Evolutionary conservation across 495 filamentous ascomycete genomes (phyloP), one percentile per base, ranked within the genome.

Genomic region (Terfezia claveryi): DNA sequence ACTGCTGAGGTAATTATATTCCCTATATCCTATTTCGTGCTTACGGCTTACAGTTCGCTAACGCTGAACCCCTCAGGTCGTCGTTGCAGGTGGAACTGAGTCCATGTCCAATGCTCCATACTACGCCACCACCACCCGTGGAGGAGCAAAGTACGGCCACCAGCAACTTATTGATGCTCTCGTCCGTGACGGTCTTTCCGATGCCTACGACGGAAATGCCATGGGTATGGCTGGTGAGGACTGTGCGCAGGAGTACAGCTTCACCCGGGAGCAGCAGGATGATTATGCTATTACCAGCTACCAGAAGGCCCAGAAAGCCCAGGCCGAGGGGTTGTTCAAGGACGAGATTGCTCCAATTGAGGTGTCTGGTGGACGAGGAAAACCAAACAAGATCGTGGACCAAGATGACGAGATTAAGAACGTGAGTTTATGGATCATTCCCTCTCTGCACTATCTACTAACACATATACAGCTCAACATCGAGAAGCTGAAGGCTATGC

Each of bases 71-170:
- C 5, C 27, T 41, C 37, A 59, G 55, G 77, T 91, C 58, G 79
- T 96, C 41, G 82, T 98, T 14, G 92, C 85, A 46, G 91, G 89
- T 61, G 91, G 91, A 56, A 77, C 88, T 56, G 91, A 98, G 74
- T 91, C 85, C 70, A 98, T 98, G 91, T 88, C 85, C 58, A 96
- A 95, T 72, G 75, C 80, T 51, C 92, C 92, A n/a, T 87, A 96
- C 72, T 98, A 98, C 73, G 79, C 94, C 49, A 85, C 86, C 49
- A 81, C 72, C 62, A 72, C 87, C 27, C 83, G 91, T 61, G 78
- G 69, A 52, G 91, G 91, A 51, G 77, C 79, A 66, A 94, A 94
- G 72, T 96, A 85, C 70, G 91, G 91, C 62, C 75, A 94, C 71
- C 80, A 84, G 66, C 77, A 70, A 37, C 71, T 96, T 56, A 75